Percentiles rank a stretch among this genome's conserved stretches.
Evolutionary conservation across 2,329 filamentous ascomycete genomes (phyloP).

Genomic region (Sporothrix humicola): DNA sequence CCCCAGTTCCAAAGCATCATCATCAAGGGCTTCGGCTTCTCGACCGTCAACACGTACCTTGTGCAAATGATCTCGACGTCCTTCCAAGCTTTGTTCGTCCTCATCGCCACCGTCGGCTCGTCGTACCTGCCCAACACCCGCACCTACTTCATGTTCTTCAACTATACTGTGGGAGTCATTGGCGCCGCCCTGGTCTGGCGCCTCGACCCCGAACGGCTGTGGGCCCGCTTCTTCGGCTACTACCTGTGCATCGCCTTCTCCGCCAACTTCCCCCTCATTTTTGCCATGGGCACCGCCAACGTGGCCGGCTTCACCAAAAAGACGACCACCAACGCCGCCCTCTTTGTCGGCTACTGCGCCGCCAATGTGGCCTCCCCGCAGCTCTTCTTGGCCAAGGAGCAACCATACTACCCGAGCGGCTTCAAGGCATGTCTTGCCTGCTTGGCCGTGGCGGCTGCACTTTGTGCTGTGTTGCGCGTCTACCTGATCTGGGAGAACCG

Average conservation of each 20-base stretch:
- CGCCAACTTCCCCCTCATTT: constrained; percentile 53
- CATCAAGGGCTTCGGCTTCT: constrained; percentile 45
- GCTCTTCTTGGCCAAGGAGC: constrained; percentile 57
- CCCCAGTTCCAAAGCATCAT: constrained; percentile 43
- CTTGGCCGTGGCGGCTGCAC: constrained; percentile 62
- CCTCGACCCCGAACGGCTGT: constrained; percentile 48
- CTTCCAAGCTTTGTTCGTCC: constrained; percentile 59
- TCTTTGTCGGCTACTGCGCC: constrained; percentile 61
- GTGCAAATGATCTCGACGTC: constrained; percentile 66
- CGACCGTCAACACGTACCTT: constrained; percentile 40
- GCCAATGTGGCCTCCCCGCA: constrained; percentile 61
- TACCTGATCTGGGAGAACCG: not conserved
- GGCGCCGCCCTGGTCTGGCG: constrained; percentile 59
- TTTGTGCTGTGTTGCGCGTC: constrained; percentile 49
- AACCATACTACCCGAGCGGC: constrained; percentile 50
- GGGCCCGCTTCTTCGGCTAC: constrained; percentile 62
- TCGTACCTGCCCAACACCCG: constrained; percentile 58
- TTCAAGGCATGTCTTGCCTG: constrained; percentile 51
- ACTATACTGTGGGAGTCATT: constrained; percentile 61
- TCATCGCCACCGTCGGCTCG: constrained; percentile 58
- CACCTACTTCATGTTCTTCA: constrained; percentile 61
- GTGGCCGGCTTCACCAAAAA: constrained; percentile 62
- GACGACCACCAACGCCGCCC: constrained; percentile 54
- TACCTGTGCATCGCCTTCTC: constrained; percentile 40
- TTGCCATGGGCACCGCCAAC: constrained; percentile 60